Conservation (phyloP, 163 green algal species). For the Scenedesmus sp. region DNA sequence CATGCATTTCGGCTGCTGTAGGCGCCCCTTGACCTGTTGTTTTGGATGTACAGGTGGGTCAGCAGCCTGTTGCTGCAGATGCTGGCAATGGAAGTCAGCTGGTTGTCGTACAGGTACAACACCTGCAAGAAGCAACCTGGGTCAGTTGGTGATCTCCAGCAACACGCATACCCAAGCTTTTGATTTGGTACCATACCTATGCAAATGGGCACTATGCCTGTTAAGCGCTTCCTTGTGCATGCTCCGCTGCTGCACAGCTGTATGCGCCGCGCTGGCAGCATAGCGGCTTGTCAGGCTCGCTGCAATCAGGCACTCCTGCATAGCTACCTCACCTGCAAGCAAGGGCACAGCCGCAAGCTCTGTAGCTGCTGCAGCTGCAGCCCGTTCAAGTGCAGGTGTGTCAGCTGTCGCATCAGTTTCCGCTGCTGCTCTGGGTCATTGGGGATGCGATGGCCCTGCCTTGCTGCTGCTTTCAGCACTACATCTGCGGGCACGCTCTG, state of each 20-base stretch:
- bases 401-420: conserved; percentile 52
- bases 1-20: not conserved
- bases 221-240: not conserved
- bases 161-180: not conserved
- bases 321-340: conserved; percentile 49
- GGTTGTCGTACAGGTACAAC: conserved; percentile 80
- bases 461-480: conserved; percentile 33
- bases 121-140: conserved; percentile 3
- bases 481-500: conserved; percentile 2
- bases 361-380: conserved; percentile 33
- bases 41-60: conserved; percentile 68
- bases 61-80: conserved; percentile 47
- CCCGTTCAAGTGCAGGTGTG: conserved; percentile 64
- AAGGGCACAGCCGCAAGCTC: conserved; percentile 39
- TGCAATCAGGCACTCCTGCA: no score
- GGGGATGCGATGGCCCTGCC: conserved; percentile 18
- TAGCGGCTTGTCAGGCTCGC: not conserved
- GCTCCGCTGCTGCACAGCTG: not conserved
- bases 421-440: conserved; percentile 31
- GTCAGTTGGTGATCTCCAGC: not conserved
- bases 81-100: conserved; percentile 56
- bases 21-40: conserved; percentile 44
- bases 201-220: not conserved
- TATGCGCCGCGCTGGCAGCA: not conserved
- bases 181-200: no score